Conservation (phyloP, 495 filamentous ascomycete species). For the Emericellopsis terricola region DNA sequence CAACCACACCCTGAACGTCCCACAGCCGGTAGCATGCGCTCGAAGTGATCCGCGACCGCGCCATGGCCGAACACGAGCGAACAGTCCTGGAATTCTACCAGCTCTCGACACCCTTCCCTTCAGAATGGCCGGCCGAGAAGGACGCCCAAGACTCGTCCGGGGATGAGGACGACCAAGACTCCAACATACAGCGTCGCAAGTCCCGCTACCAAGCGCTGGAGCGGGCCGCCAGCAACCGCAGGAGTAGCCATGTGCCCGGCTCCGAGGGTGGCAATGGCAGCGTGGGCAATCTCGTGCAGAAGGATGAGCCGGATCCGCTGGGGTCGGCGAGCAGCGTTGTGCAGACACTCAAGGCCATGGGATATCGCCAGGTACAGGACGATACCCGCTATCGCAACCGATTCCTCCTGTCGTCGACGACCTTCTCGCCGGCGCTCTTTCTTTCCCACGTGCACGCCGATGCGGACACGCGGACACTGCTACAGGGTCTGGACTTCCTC, state of each 20-base stretch:
- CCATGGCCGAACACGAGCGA: constrained; percentile 45
- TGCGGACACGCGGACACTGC: constrained; percentile 60
- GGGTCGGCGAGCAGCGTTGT: constrained; percentile 74
- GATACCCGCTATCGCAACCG: constrained; percentile 68
- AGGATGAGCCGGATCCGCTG: constrained; percentile 82
- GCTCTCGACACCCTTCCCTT: constrained; percentile 58
- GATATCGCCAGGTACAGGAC: constrained; percentile 72
- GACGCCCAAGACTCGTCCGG: constrained; percentile 54
- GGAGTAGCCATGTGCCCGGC: constrained; percentile 40
- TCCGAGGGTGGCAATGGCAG: constrained; percentile 45
- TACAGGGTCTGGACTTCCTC: constrained; percentile 64
- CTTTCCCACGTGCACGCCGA: constrained; percentile 77
- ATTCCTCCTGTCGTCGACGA: constrained; percentile 86
- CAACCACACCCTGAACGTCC: too few species aligned
- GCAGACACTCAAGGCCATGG: constrained; percentile 50
- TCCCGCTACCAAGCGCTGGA: constrained; percentile 75
- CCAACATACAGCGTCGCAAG: constrained; percentile 38
- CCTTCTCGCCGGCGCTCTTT: constrained; percentile 82
- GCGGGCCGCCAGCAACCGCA: constrained; percentile 45
- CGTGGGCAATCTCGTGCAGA: constrained; percentile 59
- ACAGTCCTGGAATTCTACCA: constrained; percentile 81
- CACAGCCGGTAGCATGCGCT: too few species aligned
- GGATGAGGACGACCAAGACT: constrained; percentile 29
- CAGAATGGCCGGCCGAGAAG: constrained; percentile 73
- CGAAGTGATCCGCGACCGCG: too few species aligned